Conservation (phyloP, 768 basidiomycete genomes). For the Leccinum broughii region DNA sequence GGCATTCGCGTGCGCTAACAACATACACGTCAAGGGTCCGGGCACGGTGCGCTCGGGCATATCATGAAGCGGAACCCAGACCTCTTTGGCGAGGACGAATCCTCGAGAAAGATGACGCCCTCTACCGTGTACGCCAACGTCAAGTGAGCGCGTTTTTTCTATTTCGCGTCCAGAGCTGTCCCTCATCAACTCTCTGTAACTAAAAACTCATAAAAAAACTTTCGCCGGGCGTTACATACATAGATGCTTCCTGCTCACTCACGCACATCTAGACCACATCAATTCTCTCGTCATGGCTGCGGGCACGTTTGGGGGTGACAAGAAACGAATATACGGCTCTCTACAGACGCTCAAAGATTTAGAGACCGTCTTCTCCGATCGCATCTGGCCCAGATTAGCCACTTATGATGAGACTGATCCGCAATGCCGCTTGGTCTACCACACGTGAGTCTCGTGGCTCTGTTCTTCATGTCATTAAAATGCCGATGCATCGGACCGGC, state of each 20-base stretch:
- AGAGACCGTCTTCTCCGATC: constrained; percentile 71
- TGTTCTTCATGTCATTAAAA: background rate
- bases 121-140: constrained; percentile 33
- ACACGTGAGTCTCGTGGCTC: constrained; percentile 47
- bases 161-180: background rate
- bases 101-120: constrained; percentile 21
- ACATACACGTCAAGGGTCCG: constrained; percentile 56
- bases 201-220: background rate
- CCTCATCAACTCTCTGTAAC: background rate
- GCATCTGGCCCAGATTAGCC: constrained; percentile 85
- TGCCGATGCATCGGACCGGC: constrained; percentile 1
- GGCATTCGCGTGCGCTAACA: background rate
- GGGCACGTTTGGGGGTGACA: constrained; percentile 63
- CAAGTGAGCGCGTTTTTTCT: constrained; percentile 23
- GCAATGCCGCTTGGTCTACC: constrained; percentile 59
- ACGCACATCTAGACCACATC: constrained; percentile 91
- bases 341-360: constrained; percentile 65
- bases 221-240: constrained; percentile 27
- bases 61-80: constrained; percentile 57
- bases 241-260: constrained; percentile 84
- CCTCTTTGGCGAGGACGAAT: constrained; percentile 44
- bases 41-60: constrained; percentile 70
- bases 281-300: constrained; percentile 81
- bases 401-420: constrained; percentile 69
- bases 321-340: constrained; percentile 64